A percentile compares a stretch with the other conserved stretches of the same genome.
Conservation (phyloP, 768 basidiomycete genomes). For the Pisolithus marmoratus region DNA sequence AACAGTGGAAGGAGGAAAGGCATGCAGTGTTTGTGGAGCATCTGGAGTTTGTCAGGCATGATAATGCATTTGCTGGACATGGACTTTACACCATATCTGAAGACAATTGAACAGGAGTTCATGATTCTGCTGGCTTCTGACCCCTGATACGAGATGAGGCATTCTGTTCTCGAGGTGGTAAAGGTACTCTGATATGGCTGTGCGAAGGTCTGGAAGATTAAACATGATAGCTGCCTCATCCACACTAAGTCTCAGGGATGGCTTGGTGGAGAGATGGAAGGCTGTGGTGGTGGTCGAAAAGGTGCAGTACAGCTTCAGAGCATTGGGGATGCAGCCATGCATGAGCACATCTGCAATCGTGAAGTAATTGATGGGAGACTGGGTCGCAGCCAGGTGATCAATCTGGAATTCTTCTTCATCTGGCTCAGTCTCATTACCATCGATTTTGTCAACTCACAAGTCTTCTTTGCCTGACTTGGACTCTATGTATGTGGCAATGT, state of each 20-base stretch:
- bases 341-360: neutral
- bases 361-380: slow-evolving; percentile 1
- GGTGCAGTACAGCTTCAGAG: neutral
- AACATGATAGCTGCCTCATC: neutral
- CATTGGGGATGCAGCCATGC: neutral
- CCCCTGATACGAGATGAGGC: neutral
- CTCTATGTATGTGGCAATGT: neutral
- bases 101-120: neutral
- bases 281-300: slow-evolving; percentile 1
- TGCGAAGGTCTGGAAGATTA: neutral
- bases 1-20: slow-evolving; percentile 6
- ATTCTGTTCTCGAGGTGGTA: neutral
- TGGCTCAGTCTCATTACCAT: neutral
- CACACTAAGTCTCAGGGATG: neutral
- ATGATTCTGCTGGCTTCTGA: neutral
- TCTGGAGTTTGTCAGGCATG: neutral
- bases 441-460: neutral
- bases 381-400: too few relatives aligned
- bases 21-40: slow-evolving; percentile 15
- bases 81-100: neutral
- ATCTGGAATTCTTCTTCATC: neutral
- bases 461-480: neutral
- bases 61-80: neutral
- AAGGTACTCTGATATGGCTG: neutral
- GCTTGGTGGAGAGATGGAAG: slow-evolving; percentile 5